Base-by-base conservation (phyloP, 2,329 filamentous ascomycete species). In the Didymella pomorum region DNA sequence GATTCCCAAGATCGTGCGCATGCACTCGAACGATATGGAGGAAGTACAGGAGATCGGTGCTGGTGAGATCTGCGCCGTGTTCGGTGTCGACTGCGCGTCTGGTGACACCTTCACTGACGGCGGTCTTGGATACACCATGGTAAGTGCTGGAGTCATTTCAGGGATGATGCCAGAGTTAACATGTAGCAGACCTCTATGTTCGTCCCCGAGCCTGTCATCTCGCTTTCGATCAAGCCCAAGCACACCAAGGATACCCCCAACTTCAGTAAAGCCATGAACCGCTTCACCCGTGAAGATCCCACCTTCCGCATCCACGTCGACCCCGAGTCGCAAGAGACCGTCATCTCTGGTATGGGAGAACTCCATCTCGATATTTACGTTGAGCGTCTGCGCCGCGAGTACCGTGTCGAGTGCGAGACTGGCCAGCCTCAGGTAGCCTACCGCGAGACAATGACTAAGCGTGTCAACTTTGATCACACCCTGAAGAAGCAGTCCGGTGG, bases 11-110 rank as follows among this genome's bases (percentile, higher is more conserved):
- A 98, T 99, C 71, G 95, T 99, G 62, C 92, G 95, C 63, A 99
- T 99, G 95, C 95, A 99, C 83, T 97, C 93, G 44, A 97, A 98
- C 76, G 95, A 99, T 75, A 97, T 99, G 94, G 95, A 99, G 78
- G 95, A 99, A 74, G 92, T 97, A 28, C 83, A 81, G 55, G 93
- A 97, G 78, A 90, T 99, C 63, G 92, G 93, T 51, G 94, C 95
- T 52, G 95, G 95, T 79, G 95, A 99, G 79, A 99, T 99, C 65
- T 99, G 95, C 76, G 95, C 95, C 61, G 95, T 99, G 58, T 99
- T 99, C 74, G 95, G 95, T 73, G 91, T 99, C 53, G 95, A 99
- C 71, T 99, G 95, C 77, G 93, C 95, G 33, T 98, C 94, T 42
- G 95, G 95, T 71, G 95, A 99, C 78, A 98, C 94, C 42, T 99